These are phyloP conservation scores for Trichoderma erinaceum DNA, from an alignment of 495 filamentous ascomycete genomes.

Conservation along the genomic window DNA sequence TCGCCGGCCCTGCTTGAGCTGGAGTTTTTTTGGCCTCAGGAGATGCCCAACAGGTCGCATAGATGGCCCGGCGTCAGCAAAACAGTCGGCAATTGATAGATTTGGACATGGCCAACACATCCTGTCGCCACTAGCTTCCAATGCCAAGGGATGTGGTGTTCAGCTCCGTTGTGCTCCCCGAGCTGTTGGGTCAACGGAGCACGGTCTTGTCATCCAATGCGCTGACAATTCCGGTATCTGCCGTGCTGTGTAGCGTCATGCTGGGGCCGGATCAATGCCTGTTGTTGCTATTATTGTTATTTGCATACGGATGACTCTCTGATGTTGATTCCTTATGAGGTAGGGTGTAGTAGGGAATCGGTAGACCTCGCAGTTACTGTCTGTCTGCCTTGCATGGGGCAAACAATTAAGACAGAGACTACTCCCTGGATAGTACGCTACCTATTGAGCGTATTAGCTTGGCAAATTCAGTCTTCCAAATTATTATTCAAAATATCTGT, in stretches of 20 bases:
- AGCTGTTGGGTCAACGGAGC: not conserved
- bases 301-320: not conserved
- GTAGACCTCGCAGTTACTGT: too few relatives aligned
- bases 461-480: not conserved
- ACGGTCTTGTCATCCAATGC: not conserved
- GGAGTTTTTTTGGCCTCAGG: not conserved
- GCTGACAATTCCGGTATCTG: not conserved
- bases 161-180: conserved; percentile 4
- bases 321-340: too few relatives aligned
- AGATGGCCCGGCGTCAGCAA: not conserved
- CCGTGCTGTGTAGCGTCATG: not conserved
- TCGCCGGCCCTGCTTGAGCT: not conserved
- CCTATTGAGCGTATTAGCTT: not conserved
- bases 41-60: not conserved
- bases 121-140: conserved; percentile 4
- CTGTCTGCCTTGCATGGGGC: too few relatives aligned
- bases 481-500: not conserved
- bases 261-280: not conserved
- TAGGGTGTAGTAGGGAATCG: too few relatives aligned
- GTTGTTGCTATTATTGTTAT: conserved; percentile 8
- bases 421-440: not conserved
- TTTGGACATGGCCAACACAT: conserved; percentile 1
- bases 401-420: not conserved
- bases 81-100: not conserved
- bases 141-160: not conserved